A percentile compares a stretch with the other conserved stretches of the same genome.
Conservation (phyloP, 495 filamentous ascomycete genomes). For the Penicillium soppii region DNA sequence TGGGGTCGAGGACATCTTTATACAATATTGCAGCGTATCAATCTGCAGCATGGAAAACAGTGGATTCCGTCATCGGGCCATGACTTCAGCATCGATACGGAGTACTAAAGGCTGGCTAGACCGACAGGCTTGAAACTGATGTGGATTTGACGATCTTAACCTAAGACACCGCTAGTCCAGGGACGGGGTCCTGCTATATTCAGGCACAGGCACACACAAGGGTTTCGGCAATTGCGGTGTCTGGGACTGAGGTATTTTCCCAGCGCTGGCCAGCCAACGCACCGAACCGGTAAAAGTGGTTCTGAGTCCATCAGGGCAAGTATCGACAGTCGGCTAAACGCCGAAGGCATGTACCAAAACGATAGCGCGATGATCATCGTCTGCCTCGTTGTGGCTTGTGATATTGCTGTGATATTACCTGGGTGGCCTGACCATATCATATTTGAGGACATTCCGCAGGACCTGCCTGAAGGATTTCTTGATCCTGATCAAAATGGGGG, state of each 20-base stretch:
- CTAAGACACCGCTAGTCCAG: slow-evolving; percentile 4
- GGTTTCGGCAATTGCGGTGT: background rate
- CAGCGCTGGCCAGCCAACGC: slow-evolving; percentile 3
- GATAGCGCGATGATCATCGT: slow-evolving; percentile 21
- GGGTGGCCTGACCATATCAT: slow-evolving; percentile 17
- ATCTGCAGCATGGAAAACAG: background rate
- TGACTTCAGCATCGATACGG: slow-evolving; percentile 13
- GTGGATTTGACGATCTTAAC: slow-evolving; percentile 16
- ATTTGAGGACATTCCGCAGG: background rate
- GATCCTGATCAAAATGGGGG: background rate
- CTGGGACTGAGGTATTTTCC: slow-evolving; percentile 12
- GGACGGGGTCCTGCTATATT: background rate
- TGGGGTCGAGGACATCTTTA: slow-evolving; percentile 10
- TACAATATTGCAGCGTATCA: slow-evolving; percentile 3
- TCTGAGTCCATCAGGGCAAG: slow-evolving; percentile 3
- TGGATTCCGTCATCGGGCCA: slow-evolving; percentile 18
- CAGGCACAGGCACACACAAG: background rate
- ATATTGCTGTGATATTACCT: slow-evolving; percentile 6
- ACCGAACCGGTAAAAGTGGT: background rate
- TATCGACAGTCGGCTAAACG: slow-evolving; percentile 13
- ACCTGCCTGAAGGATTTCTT: slow-evolving; percentile 5
- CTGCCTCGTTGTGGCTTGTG: slow-evolving; percentile 11
- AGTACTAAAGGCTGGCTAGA: slow-evolving; percentile 5
- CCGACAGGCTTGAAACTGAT: background rate
- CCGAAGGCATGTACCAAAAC: slow-evolving; percentile 4